A percentile compares a stretch with the other conserved stretches of the same genome.
These are phyloP conservation scores for Funneliformis caledonium DNA, from an alignment of 371 early-diverging fungal species.

Conservation along the genomic window DNA sequence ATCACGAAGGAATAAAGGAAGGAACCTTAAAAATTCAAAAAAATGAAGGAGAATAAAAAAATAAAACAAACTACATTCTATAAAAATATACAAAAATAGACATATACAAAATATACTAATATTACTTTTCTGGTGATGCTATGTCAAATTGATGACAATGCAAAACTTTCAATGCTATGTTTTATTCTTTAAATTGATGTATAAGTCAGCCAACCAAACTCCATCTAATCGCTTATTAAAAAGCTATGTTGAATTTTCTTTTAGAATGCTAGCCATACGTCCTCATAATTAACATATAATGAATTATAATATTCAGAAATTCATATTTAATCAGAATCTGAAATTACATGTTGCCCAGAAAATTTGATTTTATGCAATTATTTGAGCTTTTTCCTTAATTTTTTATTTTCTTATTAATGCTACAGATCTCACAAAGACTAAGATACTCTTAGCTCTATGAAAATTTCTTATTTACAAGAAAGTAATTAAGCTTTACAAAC, in stretches of 20 bases:
- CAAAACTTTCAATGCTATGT: constrained; percentile 31
- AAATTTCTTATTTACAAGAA: not conserved
- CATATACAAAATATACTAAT: no score
- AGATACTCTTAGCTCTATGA: not conserved
- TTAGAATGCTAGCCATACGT: constrained; percentile 11
- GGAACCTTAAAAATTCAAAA: no score
- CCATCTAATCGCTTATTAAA: constrained; percentile 39
- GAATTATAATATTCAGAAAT: constrained; percentile 40
- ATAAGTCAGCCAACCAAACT: constrained; percentile 21
- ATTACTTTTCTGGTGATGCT: constrained; percentile 10
- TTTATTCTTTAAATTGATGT: constrained; percentile 7
- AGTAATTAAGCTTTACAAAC: constrained; percentile 33
- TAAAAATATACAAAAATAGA: no score
- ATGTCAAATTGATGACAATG: constrained; percentile 40
- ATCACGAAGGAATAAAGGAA: no score
- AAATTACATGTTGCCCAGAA: constrained; percentile 2
- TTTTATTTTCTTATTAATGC: not conserved
- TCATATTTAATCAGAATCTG: constrained; percentile 19
- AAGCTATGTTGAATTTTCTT: constrained; percentile 23
- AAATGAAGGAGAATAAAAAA: no score
- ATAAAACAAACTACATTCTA: no score
- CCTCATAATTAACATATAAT: constrained; percentile 32
- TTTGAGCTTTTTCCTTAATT: not conserved
- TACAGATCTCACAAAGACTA: constrained; percentile 7
- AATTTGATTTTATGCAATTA: not conserved